These are phyloP conservation scores for Termitomyces sp. DNA, from an alignment of 768 basidiomycete genomes.

Conservation along the genomic window DNA sequence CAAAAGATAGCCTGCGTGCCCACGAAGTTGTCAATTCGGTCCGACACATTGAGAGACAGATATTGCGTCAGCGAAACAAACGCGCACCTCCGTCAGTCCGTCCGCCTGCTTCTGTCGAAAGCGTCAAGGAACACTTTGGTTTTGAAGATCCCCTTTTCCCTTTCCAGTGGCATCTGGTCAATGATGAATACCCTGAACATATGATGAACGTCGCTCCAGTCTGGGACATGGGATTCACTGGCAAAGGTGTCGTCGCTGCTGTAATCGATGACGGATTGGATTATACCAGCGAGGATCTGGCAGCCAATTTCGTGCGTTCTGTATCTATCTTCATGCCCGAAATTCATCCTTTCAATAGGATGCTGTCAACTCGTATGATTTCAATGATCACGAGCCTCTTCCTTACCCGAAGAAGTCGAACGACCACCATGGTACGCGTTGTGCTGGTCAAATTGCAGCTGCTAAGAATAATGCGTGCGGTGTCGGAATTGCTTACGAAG, in stretches of 20 bases:
- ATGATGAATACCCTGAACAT: slow-evolving; percentile 73
- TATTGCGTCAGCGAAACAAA: slow-evolving; percentile 62
- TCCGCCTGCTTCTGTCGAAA: slow-evolving; percentile 35
- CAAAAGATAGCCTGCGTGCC: slow-evolving; percentile 32
- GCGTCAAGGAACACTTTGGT: slow-evolving; percentile 52
- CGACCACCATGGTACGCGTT: slow-evolving; percentile 96
- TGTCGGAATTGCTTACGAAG: slow-evolving; percentile 86
- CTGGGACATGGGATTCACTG: slow-evolving; percentile 89
- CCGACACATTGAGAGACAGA: slow-evolving; percentile 55
- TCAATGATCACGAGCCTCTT: slow-evolving; percentile 85
- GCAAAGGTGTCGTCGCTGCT: slow-evolving; percentile 78
- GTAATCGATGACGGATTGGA: slow-evolving; percentile 96
- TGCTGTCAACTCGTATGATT: slow-evolving; percentile 88
- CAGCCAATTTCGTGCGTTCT: slow-evolving; percentile 81
- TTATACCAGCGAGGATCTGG: slow-evolving; percentile 79
- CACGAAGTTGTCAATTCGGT: slow-evolving; percentile 50
- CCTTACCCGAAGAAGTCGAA: slow-evolving; percentile 82
- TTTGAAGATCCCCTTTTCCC: slow-evolving; percentile 81
- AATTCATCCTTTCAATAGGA: slow-evolving; percentile 41
- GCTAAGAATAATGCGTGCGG: slow-evolving; percentile 91
- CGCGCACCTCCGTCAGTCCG: slow-evolving; percentile 62
- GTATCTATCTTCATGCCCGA: neutral
- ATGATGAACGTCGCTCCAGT: slow-evolving; percentile 90
- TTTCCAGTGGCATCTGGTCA: slow-evolving; percentile 94
- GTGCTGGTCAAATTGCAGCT: slow-evolving; percentile 95